Evolutionary conservation across 2,329 filamentous ascomycete genomes (phyloP).

Genomic region (Xylaria multiplex): DNA sequence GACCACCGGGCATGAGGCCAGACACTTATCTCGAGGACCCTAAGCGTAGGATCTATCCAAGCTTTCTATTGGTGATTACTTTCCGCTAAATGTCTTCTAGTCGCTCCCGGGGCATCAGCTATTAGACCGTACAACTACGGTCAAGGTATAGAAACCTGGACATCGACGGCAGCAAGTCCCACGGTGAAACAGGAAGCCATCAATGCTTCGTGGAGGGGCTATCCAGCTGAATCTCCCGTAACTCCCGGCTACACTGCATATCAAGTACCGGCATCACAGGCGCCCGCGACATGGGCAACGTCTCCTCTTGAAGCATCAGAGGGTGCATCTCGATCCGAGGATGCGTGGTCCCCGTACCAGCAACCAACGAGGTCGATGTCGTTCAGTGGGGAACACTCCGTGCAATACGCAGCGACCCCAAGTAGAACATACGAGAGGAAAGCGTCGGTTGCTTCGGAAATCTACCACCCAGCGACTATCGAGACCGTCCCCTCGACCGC

Average conservation of each 20-base stretch:
- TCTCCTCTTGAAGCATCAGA: conserved; percentile 44
- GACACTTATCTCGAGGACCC: conserved; percentile 49
- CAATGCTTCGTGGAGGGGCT: conserved; percentile 60
- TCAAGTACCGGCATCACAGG: conserved; percentile 52
- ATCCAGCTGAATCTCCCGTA: conserved; percentile 61
- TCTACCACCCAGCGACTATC: conserved; percentile 53
- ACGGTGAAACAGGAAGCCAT: conserved; percentile 55
- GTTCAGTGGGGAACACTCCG: conserved; percentile 57
- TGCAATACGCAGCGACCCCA: conserved; percentile 53
- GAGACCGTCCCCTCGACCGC: conserved; percentile 47
- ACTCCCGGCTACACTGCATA: conserved; percentile 63
- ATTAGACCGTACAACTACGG: conserved; percentile 54
- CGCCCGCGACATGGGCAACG: conserved; percentile 55
- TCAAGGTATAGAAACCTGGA: conserved; percentile 56
- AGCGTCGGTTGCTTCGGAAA: conserved; percentile 54
- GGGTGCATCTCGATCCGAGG: conserved; percentile 55
- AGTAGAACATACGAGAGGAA: conserved; percentile 57
- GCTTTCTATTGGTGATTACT: conserved; percentile 7
- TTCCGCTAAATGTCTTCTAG: conserved; percentile 42
- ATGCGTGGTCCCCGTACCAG: conserved; percentile 56
- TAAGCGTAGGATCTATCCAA: conserved; percentile 54
- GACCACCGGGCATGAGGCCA: conserved; percentile 55
- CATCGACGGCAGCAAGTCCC: conserved; percentile 55
- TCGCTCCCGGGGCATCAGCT: conserved; percentile 47
- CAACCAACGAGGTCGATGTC: conserved; percentile 59